Conservation (phyloP, 768 basidiomycete species). For the Leucosporidium yakuticum region DNA sequence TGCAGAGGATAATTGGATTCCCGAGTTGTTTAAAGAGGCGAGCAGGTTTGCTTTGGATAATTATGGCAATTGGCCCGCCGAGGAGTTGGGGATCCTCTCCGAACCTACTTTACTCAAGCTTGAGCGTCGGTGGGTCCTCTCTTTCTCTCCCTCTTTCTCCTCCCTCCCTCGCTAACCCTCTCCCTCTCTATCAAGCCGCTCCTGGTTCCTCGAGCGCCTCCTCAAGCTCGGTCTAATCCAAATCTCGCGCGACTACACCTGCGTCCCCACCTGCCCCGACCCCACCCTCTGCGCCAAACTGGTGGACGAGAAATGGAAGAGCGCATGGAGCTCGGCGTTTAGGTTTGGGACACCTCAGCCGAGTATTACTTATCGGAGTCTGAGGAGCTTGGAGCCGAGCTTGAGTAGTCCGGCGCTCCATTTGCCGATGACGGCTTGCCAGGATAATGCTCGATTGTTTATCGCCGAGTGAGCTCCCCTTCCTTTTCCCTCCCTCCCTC, state of each 20-base stretch:
- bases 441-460: no score
- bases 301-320: conserved; percentile 88
- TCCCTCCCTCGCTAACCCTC: not conserved
- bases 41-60: conserved; percentile 71
- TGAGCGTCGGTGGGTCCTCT: conserved; percentile 54
- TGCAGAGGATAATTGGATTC: conserved; percentile 6
- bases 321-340: conserved; percentile 52
- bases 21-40: conserved; percentile 64
- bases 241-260: conserved; percentile 91
- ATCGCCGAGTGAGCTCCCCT: not conserved
- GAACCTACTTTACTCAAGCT: conserved; percentile 79
- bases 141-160: not conserved
- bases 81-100: conserved; percentile 50
- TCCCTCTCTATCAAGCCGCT: conserved; percentile 53
- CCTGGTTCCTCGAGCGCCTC: conserved; percentile 92
- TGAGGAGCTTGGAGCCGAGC: no score
- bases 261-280: conserved; percentile 72
- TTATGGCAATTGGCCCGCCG: conserved; percentile 37
- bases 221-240: conserved; percentile 80
- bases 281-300: conserved; percentile 67
- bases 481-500: not conserved
- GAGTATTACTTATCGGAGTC: no score
- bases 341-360: conserved; percentile 26
- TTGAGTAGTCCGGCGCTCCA: no score
- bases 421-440: no score